phyloP scores from a whole-genome alignment of 2,329 filamentous ascomycete genomes.

The Chrysoporthe austroafricana region DNA sequence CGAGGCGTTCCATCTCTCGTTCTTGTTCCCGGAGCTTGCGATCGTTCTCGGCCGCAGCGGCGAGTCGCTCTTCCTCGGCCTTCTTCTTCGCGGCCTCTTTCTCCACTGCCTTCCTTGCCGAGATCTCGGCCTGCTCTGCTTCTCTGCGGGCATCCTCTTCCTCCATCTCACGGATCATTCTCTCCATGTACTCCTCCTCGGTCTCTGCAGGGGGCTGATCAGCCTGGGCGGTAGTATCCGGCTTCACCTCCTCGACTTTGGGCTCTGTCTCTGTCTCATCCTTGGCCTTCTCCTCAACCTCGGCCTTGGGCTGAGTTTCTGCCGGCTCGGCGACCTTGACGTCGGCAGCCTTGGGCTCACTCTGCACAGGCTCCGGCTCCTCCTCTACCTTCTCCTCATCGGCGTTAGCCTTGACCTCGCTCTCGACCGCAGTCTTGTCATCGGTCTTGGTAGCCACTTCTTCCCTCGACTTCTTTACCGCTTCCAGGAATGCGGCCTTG shows the following conservation, averaged over 20 bases:
- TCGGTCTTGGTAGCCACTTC: constrained; percentile 46
- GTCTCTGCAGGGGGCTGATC: constrained; percentile 38
- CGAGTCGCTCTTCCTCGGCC: constrained; percentile 47
- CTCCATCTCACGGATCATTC: constrained; percentile 66
- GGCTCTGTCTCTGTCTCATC: constrained; percentile 34
- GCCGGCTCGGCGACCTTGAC: constrained; percentile 32
- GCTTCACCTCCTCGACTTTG: constrained; percentile 48
- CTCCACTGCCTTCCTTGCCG: constrained; percentile 47
- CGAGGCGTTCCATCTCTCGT: constrained; percentile 71
- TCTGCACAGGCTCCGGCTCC: constrained; percentile 32
- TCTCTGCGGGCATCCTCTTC: constrained; percentile 57
- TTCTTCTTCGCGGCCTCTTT: constrained; percentile 50
- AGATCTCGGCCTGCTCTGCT: constrained; percentile 50
- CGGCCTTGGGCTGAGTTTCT: constrained; percentile 20
- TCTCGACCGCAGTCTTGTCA: constrained; percentile 36
- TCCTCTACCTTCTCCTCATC: constrained; percentile 34
- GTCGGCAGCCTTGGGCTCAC: constrained; percentile 34
- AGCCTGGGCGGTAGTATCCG: constrained; percentile 35
- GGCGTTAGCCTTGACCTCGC: constrained; percentile 33
- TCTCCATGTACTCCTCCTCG: constrained; percentile 58
- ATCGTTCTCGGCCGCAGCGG: constrained; percentile 60
- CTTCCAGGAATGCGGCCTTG: constrained; percentile 79
- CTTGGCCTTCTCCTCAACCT: constrained; percentile 32
- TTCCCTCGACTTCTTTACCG: constrained; percentile 68
- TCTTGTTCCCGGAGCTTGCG: constrained; percentile 74